phyloP scores from a whole-genome alignment of 202 grass and related monocot genomes.

The Dendrocalamus latiflorus region DNA sequence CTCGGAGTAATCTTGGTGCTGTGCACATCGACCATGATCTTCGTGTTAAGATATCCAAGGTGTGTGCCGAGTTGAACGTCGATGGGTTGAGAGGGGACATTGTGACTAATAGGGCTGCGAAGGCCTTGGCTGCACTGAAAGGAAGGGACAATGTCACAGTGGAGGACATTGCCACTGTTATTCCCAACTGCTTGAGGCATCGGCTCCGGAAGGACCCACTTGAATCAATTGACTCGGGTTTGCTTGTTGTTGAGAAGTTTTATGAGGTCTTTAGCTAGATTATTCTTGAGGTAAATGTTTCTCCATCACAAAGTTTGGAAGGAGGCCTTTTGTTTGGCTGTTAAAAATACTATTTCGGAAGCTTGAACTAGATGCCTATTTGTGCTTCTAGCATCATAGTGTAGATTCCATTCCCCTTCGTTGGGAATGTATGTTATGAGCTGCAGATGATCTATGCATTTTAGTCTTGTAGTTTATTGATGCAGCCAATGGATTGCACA shows the following conservation, averaged over 20 bases:
- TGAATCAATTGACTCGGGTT: conserved; percentile 87
- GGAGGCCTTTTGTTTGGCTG: background rate
- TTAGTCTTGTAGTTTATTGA: background rate
- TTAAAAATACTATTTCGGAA: background rate
- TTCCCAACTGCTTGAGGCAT: conserved; percentile 96
- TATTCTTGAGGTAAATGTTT: conserved; percentile 25
- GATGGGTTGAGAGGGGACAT: conserved; percentile 94
- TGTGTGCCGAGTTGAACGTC: conserved; percentile 85
- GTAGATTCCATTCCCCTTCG: conserved; percentile 5
- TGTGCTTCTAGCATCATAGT: conserved; percentile 25
- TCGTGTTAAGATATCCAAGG: conserved; percentile 89
- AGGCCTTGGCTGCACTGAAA: conserved; percentile 78
- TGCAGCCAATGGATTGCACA: background rate
- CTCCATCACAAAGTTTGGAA: conserved; percentile 2
- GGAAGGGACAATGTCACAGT: conserved; percentile 77
- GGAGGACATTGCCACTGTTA: conserved; percentile 87
- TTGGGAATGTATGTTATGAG: conserved; percentile 11
- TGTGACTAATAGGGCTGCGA: conserved; percentile 79
- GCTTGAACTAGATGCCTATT: conserved; percentile 2
- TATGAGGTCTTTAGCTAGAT: conserved; percentile 89
- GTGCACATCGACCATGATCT: conserved; percentile 82
- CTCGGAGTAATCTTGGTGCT: conserved; percentile 49
- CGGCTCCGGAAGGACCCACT: conserved; percentile 93
- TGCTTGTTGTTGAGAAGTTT: conserved; percentile 92
- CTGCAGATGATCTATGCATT: background rate